Conservation (phyloP, 1,284 basidiomycete species). For the Cystobasidiaceae sp. region DNA sequence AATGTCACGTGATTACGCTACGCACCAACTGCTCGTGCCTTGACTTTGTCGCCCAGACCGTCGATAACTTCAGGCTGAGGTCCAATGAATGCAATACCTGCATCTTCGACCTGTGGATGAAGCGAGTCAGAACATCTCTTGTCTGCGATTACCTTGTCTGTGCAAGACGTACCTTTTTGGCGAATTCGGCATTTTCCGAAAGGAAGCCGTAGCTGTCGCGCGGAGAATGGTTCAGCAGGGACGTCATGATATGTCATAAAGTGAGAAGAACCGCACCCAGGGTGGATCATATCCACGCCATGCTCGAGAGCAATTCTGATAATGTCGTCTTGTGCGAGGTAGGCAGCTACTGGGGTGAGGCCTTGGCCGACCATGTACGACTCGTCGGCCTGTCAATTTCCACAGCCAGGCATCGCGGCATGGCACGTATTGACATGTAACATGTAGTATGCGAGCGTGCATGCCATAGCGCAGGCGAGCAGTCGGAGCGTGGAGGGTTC, state of each 20-base stretch:
- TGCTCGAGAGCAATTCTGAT: constrained; percentile 85
- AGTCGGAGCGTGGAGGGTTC: too few relatives aligned
- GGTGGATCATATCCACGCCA: constrained; percentile 92
- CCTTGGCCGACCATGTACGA: constrained; percentile 97
- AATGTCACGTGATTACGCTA: too few relatives aligned
- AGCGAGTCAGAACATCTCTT: too few relatives aligned
- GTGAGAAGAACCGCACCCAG: too few relatives aligned
- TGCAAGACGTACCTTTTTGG: constrained; percentile 60
- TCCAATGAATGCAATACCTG: constrained; percentile 95
- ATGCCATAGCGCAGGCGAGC: too few relatives aligned
- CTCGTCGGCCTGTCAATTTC: constrained; percentile 86
- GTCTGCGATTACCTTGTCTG: too few relatives aligned
- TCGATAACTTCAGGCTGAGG: constrained; percentile 96
- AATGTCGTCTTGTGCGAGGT: constrained; percentile 96
- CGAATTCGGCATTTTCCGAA: constrained; percentile 93
- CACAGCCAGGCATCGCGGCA: neutral
- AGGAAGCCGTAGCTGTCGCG: constrained; percentile 97
- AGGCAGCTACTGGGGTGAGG: constrained; percentile 89
- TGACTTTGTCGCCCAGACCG: constrained; percentile 96
- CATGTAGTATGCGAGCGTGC: neutral
- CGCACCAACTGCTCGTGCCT: constrained; percentile 78
- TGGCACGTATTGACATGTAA: neutral
- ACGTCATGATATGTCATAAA: too few relatives aligned
- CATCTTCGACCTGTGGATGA: constrained; percentile 67
- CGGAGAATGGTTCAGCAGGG: too few relatives aligned